Conservation (phyloP, 345 rosid species). For the Euphorbia peplus region DNA sequence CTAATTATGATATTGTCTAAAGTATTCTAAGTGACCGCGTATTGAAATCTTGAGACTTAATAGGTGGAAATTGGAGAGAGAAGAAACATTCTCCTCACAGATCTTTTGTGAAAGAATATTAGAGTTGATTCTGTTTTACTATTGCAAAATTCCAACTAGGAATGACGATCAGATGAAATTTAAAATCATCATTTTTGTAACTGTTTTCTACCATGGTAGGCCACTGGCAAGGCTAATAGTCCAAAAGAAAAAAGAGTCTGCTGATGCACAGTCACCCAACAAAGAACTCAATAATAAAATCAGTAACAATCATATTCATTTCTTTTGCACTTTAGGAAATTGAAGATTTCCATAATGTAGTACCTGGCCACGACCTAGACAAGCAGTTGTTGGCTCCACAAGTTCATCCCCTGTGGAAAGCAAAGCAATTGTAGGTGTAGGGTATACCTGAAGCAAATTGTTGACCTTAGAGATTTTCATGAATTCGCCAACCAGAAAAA, state of each 20-base stretch:
- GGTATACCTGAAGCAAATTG: constrained; percentile 58
- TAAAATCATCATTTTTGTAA: background rate
- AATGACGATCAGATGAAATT: background rate
- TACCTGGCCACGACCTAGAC: constrained; percentile 85
- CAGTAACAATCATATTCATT: background rate
- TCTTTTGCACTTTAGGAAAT: background rate
- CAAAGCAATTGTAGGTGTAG: constrained; percentile 71
- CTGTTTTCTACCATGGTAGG: background rate
- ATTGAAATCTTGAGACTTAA: background rate
- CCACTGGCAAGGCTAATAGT: background rate
- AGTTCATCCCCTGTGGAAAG: constrained; percentile 98
- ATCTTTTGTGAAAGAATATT: background rate
- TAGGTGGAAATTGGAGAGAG: background rate
- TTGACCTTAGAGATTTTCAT: constrained; percentile 9
- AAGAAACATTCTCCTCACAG: background rate
- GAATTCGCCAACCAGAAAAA: constrained; percentile 19
- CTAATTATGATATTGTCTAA: background rate
- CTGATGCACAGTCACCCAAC: background rate
- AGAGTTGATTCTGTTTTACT: background rate
- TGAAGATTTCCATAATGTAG: background rate
- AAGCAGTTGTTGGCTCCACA: constrained; percentile 58
- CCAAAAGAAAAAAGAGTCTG: constrained; percentile 5
- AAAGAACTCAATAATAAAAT: background rate
- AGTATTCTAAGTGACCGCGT: background rate
- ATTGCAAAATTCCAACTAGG: background rate